Base-by-base conservation (phyloP, 2,329 filamentous ascomycete genomes). In the Fusarium fracticaudum region DNA sequence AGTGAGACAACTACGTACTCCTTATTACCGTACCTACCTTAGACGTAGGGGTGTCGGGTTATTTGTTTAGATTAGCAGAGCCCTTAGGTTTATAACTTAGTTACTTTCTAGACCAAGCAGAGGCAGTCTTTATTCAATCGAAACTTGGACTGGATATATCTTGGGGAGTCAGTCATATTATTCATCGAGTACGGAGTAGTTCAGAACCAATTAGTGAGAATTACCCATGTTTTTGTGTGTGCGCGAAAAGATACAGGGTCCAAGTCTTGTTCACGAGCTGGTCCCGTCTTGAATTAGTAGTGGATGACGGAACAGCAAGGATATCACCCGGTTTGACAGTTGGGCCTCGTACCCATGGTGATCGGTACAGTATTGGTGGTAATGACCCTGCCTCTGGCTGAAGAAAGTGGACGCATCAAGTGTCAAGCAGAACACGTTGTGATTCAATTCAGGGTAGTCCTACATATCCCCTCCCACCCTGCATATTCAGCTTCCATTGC, bases 211-310 rank as follows among this genome's bases (percentile, higher is more conserved):
- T 59, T 66, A 45, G 69, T n/a, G 58, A 62, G 47, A 69, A 55
- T 51, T 59, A 31, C 31, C 43, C 54, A 60, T 51, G 63, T 53
- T 71, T 67, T 71, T 68, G 40, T 71, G 44, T 45, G 67, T 35
- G 68, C 48, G 67, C 66, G 63, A 62, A 72, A 72, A 55, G 64
- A 60, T 60, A 69, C 53, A 69, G 69, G 71, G 73, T 75, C 73
- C 69, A 75, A 75, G 66, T 75, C 64, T 72, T 75, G 72, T 72
- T 70, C 68, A 61, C 53, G 54, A 64, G 53, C 72, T 75, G 60
- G 72, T 65, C 64, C 71, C 65, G 35, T 69, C 67, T 69, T 69
- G 67, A 71, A 71, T 44, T 50, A 44, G 67, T 59, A 65, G 61
- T 63, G 58, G 68, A 59, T 61, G 71, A 74, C 69, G 63, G 67